Evolutionary conservation across 306 rosid genomes (phyloP), one percentile per base, ranked within the genome.

Genomic region (Aeschynomene evenia): DNA sequence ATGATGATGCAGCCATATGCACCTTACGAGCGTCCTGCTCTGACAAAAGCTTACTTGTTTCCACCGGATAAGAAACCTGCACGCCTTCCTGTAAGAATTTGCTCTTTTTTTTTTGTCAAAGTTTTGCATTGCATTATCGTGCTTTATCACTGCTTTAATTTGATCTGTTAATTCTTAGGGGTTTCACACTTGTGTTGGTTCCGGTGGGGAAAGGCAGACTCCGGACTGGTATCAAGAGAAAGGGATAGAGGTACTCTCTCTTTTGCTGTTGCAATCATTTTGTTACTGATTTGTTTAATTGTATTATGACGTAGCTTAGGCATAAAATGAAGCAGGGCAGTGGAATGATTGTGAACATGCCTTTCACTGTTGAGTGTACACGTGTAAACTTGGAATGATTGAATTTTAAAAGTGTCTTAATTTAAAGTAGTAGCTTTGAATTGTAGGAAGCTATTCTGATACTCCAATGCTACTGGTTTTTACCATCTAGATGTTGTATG

Each of bases 171-270:
- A 61, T 57, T 18, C 49, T 22, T 68, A 90, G 98, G 98, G 98
- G n/a, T 90, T 94, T 72, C 95, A 94, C 71, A 90, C 98, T 49
- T 94, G 97, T 80, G 96, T 94, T 85, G 98, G 97, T 81, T 80
- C 96, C 14, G 98, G 97, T 65, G 98, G 98, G 36, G 97, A 94
- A 73, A 88, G 96, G 71, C 98, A 90, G 58, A 85, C 98, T 36
- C 92, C 96, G 1, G 97, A 87, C 33, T 94, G 97, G 98, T 94
- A 94, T 74, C 71, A 84, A 62, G 95, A 88, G 70, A 90, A 90
- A 69, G 95, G 98, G 54, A 86, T 88, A 56, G 97, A 93, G 96
- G 98, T 90, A 77, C 66, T n/a, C 22, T 57, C 57, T 63, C 23
- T 63, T 36, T 48, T 19, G 29, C 39, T 36, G 46, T 37, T 72